These are phyloP conservation scores for Neofusicoccum parvum DNA, from an alignment of 2,329 filamentous ascomycete species.

Conservation along the genomic window DNA sequence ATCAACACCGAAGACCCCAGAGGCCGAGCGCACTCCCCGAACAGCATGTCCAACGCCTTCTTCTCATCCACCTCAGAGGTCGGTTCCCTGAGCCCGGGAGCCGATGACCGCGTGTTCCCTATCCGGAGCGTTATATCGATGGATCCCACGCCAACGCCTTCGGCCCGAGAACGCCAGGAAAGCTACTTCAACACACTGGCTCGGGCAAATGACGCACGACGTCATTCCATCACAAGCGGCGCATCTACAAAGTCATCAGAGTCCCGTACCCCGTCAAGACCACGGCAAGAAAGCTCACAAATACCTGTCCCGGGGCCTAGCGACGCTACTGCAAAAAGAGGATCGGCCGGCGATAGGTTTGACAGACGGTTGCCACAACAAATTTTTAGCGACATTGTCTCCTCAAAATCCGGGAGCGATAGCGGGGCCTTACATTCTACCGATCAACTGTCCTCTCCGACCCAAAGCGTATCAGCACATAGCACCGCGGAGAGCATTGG, in stretches of 20 bases:
- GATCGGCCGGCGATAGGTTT: not conserved
- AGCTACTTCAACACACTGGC: conserved; percentile 41
- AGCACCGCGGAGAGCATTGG: conserved; percentile 41
- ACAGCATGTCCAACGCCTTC: conserved; percentile 22
- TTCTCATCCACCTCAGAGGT: conserved; percentile 29
- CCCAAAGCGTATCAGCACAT: conserved; percentile 32
- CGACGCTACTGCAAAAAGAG: not conserved
- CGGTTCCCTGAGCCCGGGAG: conserved; percentile 42
- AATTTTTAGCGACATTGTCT: conserved; percentile 40
- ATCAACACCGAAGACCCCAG: conserved; percentile 20
- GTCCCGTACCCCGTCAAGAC: conserved; percentile 13
- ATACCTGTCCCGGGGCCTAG: not conserved
- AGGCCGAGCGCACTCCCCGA: conserved; percentile 11
- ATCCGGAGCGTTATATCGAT: conserved; percentile 78
- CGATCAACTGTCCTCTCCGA: conserved; percentile 30
- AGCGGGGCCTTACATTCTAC: conserved; percentile 21
- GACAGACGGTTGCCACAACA: conserved; percentile 30
- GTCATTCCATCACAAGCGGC: conserved; percentile 33
- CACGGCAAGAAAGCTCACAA: not conserved
- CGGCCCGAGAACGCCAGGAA: conserved; percentile 32
- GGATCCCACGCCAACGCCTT: conserved; percentile 54
- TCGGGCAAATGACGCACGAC: conserved; percentile 31
- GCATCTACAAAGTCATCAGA: conserved; percentile 26
- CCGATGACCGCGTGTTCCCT: conserved; percentile 71
- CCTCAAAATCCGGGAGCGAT: conserved; percentile 31